Conservation (phyloP, 2,329 filamentous ascomycete species). For the Diaporthe capsici region DNA sequence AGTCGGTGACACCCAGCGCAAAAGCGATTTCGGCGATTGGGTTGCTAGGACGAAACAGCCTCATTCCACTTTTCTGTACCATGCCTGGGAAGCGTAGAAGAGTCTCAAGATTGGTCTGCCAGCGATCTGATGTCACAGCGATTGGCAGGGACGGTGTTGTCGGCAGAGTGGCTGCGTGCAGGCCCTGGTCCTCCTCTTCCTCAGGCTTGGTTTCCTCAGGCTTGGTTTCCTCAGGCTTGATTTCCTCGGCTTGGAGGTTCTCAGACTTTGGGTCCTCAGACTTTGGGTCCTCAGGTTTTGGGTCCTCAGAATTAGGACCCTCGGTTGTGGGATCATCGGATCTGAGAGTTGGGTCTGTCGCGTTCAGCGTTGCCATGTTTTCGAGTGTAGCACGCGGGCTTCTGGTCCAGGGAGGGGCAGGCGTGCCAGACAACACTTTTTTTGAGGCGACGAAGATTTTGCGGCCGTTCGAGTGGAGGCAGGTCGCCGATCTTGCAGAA, state of each 20-base stretch:
- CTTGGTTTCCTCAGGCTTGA: neutral
- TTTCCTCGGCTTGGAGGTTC: neutral
- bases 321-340: too few relatives aligned
- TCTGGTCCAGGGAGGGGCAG: neutral
- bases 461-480: neutral
- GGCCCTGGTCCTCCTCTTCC: neutral
- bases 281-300: neutral
- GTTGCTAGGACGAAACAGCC: neutral
- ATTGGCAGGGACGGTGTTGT: neutral
- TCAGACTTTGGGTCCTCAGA: neutral
- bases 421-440: neutral
- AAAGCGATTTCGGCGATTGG: neutral
- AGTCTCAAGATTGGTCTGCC: neutral
- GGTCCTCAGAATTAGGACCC: neutral
- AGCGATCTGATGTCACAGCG: neutral
- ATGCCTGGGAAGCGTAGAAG: conserved; percentile 16
- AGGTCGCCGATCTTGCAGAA: neutral
- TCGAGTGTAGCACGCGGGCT: too few relatives aligned
- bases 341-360: neutral
- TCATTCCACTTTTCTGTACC: neutral
- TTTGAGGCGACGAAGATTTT: neutral
- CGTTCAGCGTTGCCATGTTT: neutral
- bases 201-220: neutral
- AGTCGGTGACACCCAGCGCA: neutral
- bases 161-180: too few relatives aligned